phyloP scores from a whole-genome alignment of 2,329 filamentous ascomycete species.

The Hypoxylon sp. region DNA sequence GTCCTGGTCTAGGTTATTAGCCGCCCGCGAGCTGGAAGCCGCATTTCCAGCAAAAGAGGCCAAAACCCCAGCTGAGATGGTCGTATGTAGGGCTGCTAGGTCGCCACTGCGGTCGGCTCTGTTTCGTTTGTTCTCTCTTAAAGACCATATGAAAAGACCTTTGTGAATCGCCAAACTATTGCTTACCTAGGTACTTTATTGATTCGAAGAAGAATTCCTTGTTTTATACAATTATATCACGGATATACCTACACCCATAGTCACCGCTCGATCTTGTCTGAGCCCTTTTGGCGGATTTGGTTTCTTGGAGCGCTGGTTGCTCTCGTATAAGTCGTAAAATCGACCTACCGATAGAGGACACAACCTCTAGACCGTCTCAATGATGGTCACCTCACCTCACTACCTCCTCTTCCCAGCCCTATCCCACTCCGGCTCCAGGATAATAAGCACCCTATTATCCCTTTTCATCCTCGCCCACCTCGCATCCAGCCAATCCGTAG shows the following conservation, averaged over 20 bases:
- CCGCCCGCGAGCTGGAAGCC: constrained; percentile 16
- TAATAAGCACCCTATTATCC: constrained; percentile 21
- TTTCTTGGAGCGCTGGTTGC: constrained; percentile 12
- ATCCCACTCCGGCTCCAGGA: constrained; percentile 6
- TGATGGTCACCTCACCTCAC: neutral
- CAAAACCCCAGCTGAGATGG: neutral
- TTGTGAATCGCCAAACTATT: constrained; percentile 31
- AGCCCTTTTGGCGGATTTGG: neutral
- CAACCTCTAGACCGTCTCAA: neutral
- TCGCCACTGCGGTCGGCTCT: constrained; percentile 9
- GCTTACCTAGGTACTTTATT: constrained; percentile 16
- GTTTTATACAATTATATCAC: constrained; percentile 17
- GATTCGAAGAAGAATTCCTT: constrained; percentile 12
- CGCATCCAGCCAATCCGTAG: constrained; percentile 45
- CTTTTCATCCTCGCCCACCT: constrained; percentile 15
- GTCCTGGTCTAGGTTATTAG: constrained; percentile 5
- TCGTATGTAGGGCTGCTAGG: constrained; percentile 5
- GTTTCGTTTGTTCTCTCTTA: constrained; percentile 18
- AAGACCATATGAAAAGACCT: constrained; percentile 14
- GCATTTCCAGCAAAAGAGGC: neutral
- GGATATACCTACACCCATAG: neutral
- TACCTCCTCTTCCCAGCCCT: neutral
- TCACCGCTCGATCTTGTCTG: neutral
- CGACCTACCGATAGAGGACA: neutral
- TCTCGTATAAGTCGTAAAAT: constrained; percentile 14